Conservation (phyloP, 1,139 yeast species). For the Casaregolazyma lundiana region DNA sequence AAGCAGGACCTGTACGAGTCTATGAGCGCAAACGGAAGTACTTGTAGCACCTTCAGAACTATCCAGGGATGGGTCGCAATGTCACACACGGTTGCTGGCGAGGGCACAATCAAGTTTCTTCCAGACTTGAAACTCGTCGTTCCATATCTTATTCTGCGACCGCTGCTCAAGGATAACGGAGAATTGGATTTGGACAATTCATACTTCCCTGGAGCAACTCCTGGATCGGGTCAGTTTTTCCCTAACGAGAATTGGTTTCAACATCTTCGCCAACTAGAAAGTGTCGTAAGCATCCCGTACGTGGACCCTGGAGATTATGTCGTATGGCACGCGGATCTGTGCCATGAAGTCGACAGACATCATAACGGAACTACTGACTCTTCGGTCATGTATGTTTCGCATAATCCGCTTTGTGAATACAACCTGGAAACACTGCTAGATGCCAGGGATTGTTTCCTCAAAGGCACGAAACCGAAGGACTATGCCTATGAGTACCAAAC, state of each 20-base stretch:
- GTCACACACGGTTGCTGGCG: constrained; percentile 38
- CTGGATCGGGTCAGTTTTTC: constrained; percentile 35
- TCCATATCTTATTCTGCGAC: constrained; percentile 43
- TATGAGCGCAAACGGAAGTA: constrained; percentile 32
- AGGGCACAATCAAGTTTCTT: constrained; percentile 42
- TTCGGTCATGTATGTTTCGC: constrained; percentile 39
- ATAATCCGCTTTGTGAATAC: constrained; percentile 30
- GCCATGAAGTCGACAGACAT: constrained; percentile 45
- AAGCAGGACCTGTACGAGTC: constrained; percentile 35
- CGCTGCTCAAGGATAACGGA: constrained; percentile 38
- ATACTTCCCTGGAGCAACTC: constrained; percentile 20
- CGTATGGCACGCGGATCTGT: constrained; percentile 47
- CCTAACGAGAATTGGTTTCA: constrained; percentile 25
- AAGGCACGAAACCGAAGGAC: constrained; percentile 34
- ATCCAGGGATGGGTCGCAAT: constrained; percentile 50
- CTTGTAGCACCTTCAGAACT: constrained; percentile 38
- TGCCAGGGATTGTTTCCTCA: constrained; percentile 32
- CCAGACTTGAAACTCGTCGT: constrained; percentile 38
- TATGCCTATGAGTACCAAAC: constrained; percentile 28
- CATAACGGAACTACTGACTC: constrained; percentile 41
- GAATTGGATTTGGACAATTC: constrained; percentile 38
- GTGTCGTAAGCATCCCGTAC: constrained; percentile 27
- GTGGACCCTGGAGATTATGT: constrained; percentile 39
- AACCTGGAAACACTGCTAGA: constrained; percentile 29
- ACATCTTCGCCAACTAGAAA: constrained; percentile 23